A percentile compares a stretch with the other conserved stretches of the same genome.
Conservation (phyloP, 2,329 filamentous ascomycete genomes). For the Cadophora sp. region DNA sequence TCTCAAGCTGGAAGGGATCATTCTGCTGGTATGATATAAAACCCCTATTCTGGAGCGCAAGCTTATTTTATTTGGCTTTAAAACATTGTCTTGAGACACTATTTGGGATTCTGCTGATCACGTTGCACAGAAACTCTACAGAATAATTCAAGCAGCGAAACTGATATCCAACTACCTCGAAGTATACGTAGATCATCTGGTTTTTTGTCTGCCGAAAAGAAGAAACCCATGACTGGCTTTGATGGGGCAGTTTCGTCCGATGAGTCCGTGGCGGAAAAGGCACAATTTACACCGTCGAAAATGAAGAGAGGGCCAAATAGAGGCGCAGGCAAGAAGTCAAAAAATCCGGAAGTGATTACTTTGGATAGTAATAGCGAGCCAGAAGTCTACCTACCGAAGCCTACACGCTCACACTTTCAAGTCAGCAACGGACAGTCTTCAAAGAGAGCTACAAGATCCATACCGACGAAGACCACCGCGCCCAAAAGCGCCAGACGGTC, state of each 20-base stretch:
- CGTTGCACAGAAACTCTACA: neutral
- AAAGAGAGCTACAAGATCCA: neutral
- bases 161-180: neutral
- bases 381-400: neutral
- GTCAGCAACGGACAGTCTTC: neutral
- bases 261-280: constrained; percentile 20
- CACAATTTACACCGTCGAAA: constrained; percentile 22
- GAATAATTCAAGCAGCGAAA: neutral
- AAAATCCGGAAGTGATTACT: neutral
- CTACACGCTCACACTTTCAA: neutral
- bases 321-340: neutral
- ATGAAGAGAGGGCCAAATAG: constrained; percentile 18
- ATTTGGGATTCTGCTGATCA: neutral
- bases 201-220: neutral
- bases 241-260: constrained; percentile 21
- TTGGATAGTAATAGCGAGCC: constrained; percentile 16
- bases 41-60: neutral
- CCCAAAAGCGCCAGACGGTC: neutral
- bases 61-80: neutral
- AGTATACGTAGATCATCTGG: constrained; percentile 1
- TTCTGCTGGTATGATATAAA: constrained; percentile 5
- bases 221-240: neutral
- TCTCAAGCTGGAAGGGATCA: constrained; percentile 24
- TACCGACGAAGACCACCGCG: neutral
- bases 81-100: neutral